Base-by-base conservation (phyloP, 2,329 filamentous ascomycete species). In the Cladophialophora psammophila region DNA sequence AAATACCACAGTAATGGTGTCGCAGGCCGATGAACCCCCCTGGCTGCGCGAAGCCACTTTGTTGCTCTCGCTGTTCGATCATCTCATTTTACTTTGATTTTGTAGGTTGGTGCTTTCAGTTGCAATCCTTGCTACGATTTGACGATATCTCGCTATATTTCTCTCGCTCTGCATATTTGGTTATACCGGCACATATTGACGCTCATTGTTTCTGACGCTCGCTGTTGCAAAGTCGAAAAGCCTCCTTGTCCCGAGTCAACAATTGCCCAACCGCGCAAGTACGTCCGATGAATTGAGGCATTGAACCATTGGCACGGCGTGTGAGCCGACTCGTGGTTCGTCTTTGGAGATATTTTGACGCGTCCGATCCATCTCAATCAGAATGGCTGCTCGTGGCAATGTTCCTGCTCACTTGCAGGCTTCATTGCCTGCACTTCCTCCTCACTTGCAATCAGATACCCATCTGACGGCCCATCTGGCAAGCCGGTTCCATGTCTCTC, bases 401-500 rank as follows among this genome's bases (percentile, higher is more conserved):
- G 69, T 80, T 77, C 78, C 86, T 78, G 81, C 93, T 90, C 82
- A 92, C 85, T 70, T 79, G 70, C 93, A 97, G 81, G 87, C 93
- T 65, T 97, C 94, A 68, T 84, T 99, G 74, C 93, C 94, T 26
- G 90, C 93, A 69, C 84, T 99, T 72, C 94, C 95, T 56, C 88
- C 91, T 69, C 95, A 84, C 75, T 74, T 84, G 31, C 82, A 84
- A 71, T 83, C 82, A 38, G 82, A 84, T 73, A 83, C 82, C n/a
- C 82, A 84, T 73, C 71, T 84, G 65, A 83, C 82, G 13, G 81
- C 82, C 4, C 82, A 84, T 76, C 75, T 84, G 35, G 82, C 82
- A n/a, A 84, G 82, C 73, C 79, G 82, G 62, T 99, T 97, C 79
- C 95, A 99, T 81, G 91, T 96, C 61, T 91, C 92, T 62, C 83